Percentiles rank a stretch among this genome's conserved stretches.
These are phyloP conservation scores for Saxophila tyrrhenica DNA, from an alignment of 495 filamentous ascomycete genomes.

Conservation along the genomic window DNA sequence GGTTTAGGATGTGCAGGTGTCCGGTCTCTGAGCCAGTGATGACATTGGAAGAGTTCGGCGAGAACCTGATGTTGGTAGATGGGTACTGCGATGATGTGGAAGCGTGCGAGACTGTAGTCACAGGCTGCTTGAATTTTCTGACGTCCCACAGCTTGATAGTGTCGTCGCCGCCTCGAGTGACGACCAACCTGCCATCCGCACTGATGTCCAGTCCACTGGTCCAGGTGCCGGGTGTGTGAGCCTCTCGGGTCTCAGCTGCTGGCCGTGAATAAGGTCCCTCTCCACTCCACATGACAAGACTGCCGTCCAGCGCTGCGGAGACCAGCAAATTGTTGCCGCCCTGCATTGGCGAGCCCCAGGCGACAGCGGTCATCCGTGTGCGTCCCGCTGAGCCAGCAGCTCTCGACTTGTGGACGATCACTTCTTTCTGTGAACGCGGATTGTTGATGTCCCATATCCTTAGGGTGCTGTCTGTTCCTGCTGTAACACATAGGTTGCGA, in stretches of 20 bases:
- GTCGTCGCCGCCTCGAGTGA: slow-evolving; percentile 83
- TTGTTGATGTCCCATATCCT: slow-evolving; percentile 94
- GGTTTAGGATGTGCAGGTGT: slow-evolving; percentile 84
- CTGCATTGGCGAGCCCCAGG: slow-evolving; percentile 69
- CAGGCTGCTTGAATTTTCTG: slow-evolving; percentile 82
- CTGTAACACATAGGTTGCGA: slow-evolving; percentile 71
- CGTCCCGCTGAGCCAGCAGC: slow-evolving; percentile 75
- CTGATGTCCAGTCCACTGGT: slow-evolving; percentile 91
- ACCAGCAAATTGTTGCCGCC: slow-evolving; percentile 72
- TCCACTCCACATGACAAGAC: slow-evolving; percentile 81
- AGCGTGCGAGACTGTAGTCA: slow-evolving; percentile 64
- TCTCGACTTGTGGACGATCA: slow-evolving; percentile 88
- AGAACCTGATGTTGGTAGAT: slow-evolving; percentile 78
- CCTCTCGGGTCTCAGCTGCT: slow-evolving; percentile 72
- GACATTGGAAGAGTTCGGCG: slow-evolving; percentile 66
- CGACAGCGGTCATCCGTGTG: slow-evolving; percentile 85
- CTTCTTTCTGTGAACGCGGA: slow-evolving; percentile 74
- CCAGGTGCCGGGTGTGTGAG: slow-evolving; percentile 77
- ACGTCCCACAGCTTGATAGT: slow-evolving; percentile 86
- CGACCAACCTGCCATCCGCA: slow-evolving; percentile 73
- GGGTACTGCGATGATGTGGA: slow-evolving; percentile 77
- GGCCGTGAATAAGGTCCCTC: slow-evolving; percentile 81
- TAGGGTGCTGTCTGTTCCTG: slow-evolving; percentile 84
- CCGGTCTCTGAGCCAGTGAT: slow-evolving; percentile 82
- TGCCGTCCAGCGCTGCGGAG: slow-evolving; percentile 80